Evolutionary conservation across 2,329 filamentous ascomycete genomes (phyloP).

Genomic region (Fusarium tricinctum): DNA sequence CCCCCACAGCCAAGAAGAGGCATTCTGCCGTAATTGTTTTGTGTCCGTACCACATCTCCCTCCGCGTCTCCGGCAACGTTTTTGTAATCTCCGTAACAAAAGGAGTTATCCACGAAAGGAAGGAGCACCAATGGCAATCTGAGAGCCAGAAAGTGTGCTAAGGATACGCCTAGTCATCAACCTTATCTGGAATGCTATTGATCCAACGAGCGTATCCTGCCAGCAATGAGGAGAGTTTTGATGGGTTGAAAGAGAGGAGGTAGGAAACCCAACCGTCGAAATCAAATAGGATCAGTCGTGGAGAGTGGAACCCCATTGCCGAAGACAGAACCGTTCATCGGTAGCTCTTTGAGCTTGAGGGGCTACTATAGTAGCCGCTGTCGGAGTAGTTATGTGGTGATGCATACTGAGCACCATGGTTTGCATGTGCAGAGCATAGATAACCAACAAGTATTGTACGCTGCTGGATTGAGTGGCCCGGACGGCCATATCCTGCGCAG

Average conservation of each 20-base stretch:
- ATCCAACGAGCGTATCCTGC: conserved; percentile 60
- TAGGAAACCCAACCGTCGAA: conserved; percentile 63
- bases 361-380: conserved; percentile 67
- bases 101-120: conserved; percentile 19
- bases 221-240: conserved; percentile 64
- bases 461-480: conserved; percentile 78
- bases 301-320: conserved; percentile 60
- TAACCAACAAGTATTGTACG: conserved; percentile 88
- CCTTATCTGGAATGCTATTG: conserved; percentile 54
- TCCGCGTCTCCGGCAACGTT: conserved; percentile 53
- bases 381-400: conserved; percentile 64
- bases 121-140: conserved; percentile 12
- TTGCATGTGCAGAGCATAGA: conserved; percentile 67
- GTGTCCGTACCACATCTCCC: conserved; percentile 48
- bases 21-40: conserved; percentile 39
- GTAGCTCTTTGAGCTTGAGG: conserved; percentile 61
- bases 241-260: conserved; percentile 64
- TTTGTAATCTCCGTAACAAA: conserved; percentile 39
- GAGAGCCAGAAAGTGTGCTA: conserved; percentile 20
- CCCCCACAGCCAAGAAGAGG: conserved; percentile 16
- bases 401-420: conserved; percentile 57
- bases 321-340: conserved; percentile 69
- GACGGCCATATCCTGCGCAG: conserved; percentile 80
- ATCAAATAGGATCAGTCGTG: conserved; percentile 60
- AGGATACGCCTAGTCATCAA: conserved; percentile 27